Evolutionary conservation across 768 basidiomycete genomes (phyloP).

Genomic region (Mrakia frigida): DNA sequence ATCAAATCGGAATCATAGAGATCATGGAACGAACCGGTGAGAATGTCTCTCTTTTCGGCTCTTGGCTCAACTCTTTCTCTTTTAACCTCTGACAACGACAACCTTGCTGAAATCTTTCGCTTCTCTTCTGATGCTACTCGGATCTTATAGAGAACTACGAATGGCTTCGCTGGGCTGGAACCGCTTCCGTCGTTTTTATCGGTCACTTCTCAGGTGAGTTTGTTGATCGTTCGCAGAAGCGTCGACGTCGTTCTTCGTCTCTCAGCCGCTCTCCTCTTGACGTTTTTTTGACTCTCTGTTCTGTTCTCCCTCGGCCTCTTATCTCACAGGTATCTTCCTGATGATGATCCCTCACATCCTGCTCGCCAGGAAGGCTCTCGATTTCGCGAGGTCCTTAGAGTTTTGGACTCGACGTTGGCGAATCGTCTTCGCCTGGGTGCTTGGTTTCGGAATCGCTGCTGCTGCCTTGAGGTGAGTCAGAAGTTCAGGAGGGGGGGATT

Average conservation of each 20-base stretch:
- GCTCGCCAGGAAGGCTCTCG: not conserved
- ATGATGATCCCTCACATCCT: conserved; percentile 3
- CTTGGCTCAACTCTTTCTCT: not conserved
- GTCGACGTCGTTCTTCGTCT: not conserved
- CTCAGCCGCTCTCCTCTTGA: not conserved
- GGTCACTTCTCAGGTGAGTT: not conserved
- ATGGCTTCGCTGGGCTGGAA: not conserved
- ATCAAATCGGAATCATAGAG: conserved; percentile 5
- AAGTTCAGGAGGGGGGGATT: not conserved
- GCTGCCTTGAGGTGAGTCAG: not conserved
- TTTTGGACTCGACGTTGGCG: not conserved
- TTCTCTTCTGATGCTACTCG: not conserved
- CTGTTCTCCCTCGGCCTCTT: not conserved
- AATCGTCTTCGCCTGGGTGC: not conserved
- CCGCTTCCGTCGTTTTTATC: not conserved
- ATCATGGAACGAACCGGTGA: not conserved
- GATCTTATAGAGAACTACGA: not conserved
- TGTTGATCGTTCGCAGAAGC: too few relatives aligned
- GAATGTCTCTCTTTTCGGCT: not conserved
- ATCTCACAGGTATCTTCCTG: not conserved
- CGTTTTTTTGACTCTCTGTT: too few relatives aligned
- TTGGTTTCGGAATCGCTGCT: not conserved
- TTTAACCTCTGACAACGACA: not conserved
- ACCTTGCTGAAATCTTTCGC: not conserved
- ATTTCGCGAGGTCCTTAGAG: not conserved